These are phyloP conservation scores for Hydnomerulius pinastri DNA, from an alignment of 768 basidiomycete species.

Conservation along the genomic window DNA sequence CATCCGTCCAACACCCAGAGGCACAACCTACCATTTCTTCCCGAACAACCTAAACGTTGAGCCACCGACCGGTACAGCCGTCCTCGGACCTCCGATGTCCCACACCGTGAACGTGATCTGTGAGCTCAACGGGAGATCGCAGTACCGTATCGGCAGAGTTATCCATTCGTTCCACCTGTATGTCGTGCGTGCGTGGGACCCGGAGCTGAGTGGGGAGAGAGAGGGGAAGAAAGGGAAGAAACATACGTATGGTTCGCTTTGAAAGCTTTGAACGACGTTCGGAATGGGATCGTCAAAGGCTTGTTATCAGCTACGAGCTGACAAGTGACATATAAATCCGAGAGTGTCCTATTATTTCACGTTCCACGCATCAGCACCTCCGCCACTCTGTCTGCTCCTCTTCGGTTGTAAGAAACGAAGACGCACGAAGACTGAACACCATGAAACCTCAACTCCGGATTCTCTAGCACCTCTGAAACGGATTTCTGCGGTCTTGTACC, in stretches of 20 bases:
- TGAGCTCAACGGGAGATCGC: constrained; percentile 86
- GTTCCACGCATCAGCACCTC: too few species aligned
- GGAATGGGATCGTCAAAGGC: constrained; percentile 86
- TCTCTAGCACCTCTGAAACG: constrained; percentile 79
- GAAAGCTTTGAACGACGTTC: constrained; percentile 92
- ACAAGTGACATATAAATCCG: constrained; percentile 93
- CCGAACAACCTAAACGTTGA: constrained; percentile 90
- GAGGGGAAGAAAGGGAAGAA: not conserved
- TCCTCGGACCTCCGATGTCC: constrained; percentile 87
- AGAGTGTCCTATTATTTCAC: constrained; percentile 85
- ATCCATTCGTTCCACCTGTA: constrained; percentile 95
- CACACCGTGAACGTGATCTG: constrained; percentile 95
- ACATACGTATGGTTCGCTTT: constrained; percentile 76
- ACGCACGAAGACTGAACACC: constrained; percentile 77
- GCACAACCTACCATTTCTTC: constrained; percentile 75
- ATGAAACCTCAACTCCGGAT: constrained; percentile 80
- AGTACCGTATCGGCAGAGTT: constrained; percentile 87
- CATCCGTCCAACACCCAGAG: not conserved
- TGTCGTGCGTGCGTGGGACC: too few species aligned
- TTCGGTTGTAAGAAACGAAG: too few species aligned
- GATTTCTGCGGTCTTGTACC: constrained; percentile 71
- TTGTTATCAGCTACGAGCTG: constrained; percentile 93
- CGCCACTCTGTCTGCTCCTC: too few species aligned
- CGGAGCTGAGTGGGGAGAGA: not conserved
- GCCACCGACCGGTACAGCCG: constrained; percentile 84